Evolutionary conservation across 805 yeast genomes (phyloP), one percentile per base, ranked within the genome.

Genomic region (Candida orba): DNA sequence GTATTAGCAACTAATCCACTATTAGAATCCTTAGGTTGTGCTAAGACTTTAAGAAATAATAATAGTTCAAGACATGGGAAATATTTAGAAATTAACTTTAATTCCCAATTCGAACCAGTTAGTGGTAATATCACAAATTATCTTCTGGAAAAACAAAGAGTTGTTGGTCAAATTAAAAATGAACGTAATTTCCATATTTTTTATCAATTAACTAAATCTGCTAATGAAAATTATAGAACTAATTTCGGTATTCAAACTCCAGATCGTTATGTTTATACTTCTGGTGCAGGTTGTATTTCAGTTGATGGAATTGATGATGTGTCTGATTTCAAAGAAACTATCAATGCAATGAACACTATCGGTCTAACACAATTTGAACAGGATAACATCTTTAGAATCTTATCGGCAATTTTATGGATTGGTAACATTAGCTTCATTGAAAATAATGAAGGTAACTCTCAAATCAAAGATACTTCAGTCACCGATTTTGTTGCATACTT

Each of bases 101-200:
- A 87, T 62, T 67, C 74, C 18, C 77, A 75, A 54, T 85, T 79
- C 57, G 95, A 86, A 62, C 99, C 99, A 4, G 82, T 88, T 35
- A 87, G 95, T 36, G 99, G 96, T 38, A 91, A 89, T 61, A 93
- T 93, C 61, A 93, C 98, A 44, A 93, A 93, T 64, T 93, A 93
- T 62, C 67, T 93, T 50, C 71, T 93, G 51, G 99, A 93, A 60
- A 93, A 93, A 61, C 95, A 88, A 65, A 77, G 99, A 64, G 97
- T 93, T 29, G 99, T 93, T n/a, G 81, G 91, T 30, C 99, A 93
- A 64, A 86, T 89, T 52, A 72, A 78, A 50, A 81, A 84, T 54
- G 99, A 93, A 69, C 78, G 99, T 63, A 93, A 93, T 61, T 93
- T 93, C 71, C 99, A 93, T 63, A 93, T 93, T 45, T 93, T 93